A percentile compares a stretch with the other conserved stretches of the same genome.
phyloP scores from a whole-genome alignment of 2,329 filamentous ascomycete genomes.

The Fusarium aywerte region DNA sequence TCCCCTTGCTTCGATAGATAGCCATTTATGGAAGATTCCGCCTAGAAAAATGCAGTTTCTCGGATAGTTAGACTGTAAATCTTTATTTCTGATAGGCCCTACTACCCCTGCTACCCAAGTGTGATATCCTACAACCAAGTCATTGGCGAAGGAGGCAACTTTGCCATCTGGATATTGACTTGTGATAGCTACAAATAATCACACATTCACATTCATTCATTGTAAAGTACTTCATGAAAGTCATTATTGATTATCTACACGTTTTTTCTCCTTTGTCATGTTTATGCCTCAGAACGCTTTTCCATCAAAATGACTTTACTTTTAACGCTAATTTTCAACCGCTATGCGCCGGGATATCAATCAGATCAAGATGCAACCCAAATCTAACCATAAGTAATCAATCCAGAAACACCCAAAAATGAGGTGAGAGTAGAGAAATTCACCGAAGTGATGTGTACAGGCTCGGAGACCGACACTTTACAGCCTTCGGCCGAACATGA shows the following conservation, averaged over 20 bases:
- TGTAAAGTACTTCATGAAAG: conserved; percentile 21
- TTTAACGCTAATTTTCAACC: conserved; percentile 45
- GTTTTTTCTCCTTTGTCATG: conserved; percentile 39
- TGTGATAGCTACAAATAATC: not conserved
- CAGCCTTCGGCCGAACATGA: conserved; percentile 70
- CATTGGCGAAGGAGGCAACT: not conserved
- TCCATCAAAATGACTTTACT: conserved; percentile 46
- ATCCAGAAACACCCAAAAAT: conserved; percentile 25
- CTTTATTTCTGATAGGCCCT: conserved; percentile 19
- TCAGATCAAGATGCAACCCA: conserved; percentile 41
- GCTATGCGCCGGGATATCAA: conserved; percentile 45
- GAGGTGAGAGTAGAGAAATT: conserved; percentile 45
- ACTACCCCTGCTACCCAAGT: too few relatives aligned
- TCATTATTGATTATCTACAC: conserved; percentile 41
- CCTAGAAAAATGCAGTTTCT: not conserved
- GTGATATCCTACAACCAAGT: not conserved
- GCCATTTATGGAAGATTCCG: not conserved
- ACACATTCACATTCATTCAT: not conserved
- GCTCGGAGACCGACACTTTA: conserved; percentile 51
- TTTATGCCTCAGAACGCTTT: conserved; percentile 40
- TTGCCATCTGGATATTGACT: not conserved
- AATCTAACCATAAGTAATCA: conserved; percentile 18
- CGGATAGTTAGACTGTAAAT: not conserved
- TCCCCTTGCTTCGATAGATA: not conserved
- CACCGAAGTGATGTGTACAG: conserved; percentile 48